Base-by-base conservation (phyloP, 768 basidiomycete species). In the Trametes gibbosa region DNA sequence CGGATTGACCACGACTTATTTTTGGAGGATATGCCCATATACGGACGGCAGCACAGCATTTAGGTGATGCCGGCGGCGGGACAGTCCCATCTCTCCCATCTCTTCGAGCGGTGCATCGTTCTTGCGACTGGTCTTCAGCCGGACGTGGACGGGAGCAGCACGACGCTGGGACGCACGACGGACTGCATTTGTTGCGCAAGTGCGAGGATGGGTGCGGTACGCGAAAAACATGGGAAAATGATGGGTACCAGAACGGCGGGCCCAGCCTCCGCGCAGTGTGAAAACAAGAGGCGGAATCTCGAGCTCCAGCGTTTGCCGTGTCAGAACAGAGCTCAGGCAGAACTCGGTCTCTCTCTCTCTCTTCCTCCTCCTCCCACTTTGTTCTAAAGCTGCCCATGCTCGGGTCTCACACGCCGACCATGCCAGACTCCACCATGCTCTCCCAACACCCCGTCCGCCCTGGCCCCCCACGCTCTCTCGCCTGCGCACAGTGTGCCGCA, bases 31-130 rank as follows among this genome's bases (percentile, higher is more conserved):
- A 60, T 43, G 53, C 47, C 48, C 48, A 19, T 41, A 54, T 19
- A 42, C 34, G 53, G 59, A 5, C n/a, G 21, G 19, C 7, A 47
- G 59, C 59, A 60, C 59, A 60, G 59, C 59, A 50, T 60, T 37
- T 46, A 50, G 48, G 41, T 51, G 14, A 2, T 24, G 12, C 32
- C 21, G 34, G 56, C 16, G 39, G 41, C n/a, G 43, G 29, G 13
- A 50, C n/a, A 61, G n/a, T n/a, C n/a, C 51, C 53, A 56, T 13
- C 19, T 27, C 19, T 5, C 40, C 39, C 47, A 60, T 54, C 43
- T 25, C 14, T 37, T 13, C 43, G 50, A 56, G 59, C 59, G 37
- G 54, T 61, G 53, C 59, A 34, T 23, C 49, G 43, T 32, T 46
- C 21, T 19, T 24, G n/a, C 50, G 12, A 21, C 12, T 16, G n/a